These are phyloP conservation scores for Flaveria robusta DNA, from an alignment of 129 eudicot genomes.

Conservation along the genomic window DNA sequence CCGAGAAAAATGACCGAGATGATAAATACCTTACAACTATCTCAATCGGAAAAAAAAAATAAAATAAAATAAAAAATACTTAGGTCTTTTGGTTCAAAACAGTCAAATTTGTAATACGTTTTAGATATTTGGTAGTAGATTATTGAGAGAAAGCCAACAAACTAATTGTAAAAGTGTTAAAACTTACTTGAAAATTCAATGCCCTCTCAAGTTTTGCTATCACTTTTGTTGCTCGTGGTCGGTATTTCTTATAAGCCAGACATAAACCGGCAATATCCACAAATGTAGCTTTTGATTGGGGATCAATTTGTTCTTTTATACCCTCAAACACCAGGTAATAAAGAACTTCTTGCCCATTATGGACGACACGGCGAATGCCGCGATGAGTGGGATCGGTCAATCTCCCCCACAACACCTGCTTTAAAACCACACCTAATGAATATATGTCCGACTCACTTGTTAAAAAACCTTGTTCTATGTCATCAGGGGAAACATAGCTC, in stretches of 20 bases:
- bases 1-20: too few relatives aligned
- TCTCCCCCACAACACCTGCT: neutral
- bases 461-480: neutral
- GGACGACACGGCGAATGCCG: neutral
- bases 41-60: too few relatives aligned
- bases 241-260: neutral
- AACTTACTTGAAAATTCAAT: neutral
- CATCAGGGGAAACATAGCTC: neutral
- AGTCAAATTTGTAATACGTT: too few relatives aligned
- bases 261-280: neutral
- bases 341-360: too few relatives aligned
- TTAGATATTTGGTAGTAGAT: too few relatives aligned
- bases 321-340: neutral
- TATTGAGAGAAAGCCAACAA: too few relatives aligned
- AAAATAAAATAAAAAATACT: too few relatives aligned
- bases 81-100: too few relatives aligned
- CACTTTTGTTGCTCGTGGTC: neutral
- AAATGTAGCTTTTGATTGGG: neutral
- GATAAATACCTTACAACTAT: too few relatives aligned
- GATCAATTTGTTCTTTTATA: neutral
- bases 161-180: neutral
- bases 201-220: neutral
- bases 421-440: slow-evolving; percentile 1
- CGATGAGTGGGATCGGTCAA: too few relatives aligned
- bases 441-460: neutral